phyloP scores from a whole-genome alignment of 306 rosid genomes.

The Ammopiptanthus mongolicus region DNA sequence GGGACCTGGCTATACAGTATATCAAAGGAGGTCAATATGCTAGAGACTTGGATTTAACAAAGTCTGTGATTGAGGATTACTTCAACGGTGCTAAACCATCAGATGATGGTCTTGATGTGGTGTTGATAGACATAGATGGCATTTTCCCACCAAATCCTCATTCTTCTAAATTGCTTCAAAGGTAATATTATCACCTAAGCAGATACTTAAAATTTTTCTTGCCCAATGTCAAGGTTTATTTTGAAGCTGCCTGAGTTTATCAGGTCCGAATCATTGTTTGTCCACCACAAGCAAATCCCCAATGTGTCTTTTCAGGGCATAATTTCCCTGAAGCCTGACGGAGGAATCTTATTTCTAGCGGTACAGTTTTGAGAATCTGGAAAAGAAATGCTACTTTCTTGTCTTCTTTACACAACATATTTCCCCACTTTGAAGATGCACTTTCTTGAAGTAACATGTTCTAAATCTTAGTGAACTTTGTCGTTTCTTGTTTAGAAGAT shows the following conservation, averaged over 20 bases:
- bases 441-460: neutral
- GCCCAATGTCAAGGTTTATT: too few relatives aligned
- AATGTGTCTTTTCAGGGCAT: too few relatives aligned
- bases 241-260: too few relatives aligned
- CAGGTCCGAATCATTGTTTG: too few relatives aligned
- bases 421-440: too few relatives aligned
- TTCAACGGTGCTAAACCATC: constrained; percentile 33
- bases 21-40: constrained; percentile 69
- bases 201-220: too few relatives aligned
- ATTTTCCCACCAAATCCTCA: constrained; percentile 34
- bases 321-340: too few relatives aligned
- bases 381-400: too few relatives aligned
- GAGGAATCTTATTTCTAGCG: too few relatives aligned
- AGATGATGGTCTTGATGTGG: constrained; percentile 49
- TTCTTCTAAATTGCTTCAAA: constrained; percentile 15
- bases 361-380: too few relatives aligned
- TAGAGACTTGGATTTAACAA: constrained; percentile 59
- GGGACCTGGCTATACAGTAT: constrained; percentile 40
- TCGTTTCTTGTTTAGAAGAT: neutral
- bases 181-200: constrained; percentile 34
- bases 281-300: too few relatives aligned
- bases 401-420: too few relatives aligned
- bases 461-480: constrained; percentile 4
- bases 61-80: constrained; percentile 45
- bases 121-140: constrained; percentile 73